Evolutionary conservation across 2,329 filamentous ascomycete species (phyloP).

Genomic region (Phoma herbarum): DNA sequence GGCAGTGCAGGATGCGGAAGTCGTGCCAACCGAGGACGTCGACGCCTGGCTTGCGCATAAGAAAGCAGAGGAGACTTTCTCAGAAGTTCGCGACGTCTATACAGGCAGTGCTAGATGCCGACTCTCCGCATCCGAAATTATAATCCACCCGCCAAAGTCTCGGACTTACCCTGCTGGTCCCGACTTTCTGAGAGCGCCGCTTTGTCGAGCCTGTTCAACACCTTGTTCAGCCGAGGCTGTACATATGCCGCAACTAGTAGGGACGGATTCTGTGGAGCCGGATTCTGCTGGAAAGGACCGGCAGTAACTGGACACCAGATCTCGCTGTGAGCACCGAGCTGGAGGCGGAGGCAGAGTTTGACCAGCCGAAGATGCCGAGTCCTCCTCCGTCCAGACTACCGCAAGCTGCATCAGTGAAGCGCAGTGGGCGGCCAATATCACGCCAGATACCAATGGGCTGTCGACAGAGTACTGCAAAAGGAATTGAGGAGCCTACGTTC

Average conservation of each 20-base stretch:
- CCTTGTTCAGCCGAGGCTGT: not conserved
- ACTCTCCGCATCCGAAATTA: not conserved
- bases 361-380: not conserved
- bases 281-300: not conserved
- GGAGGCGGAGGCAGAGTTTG: not conserved
- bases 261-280: not conserved
- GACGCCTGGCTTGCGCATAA: not conserved
- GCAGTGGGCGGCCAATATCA: not conserved
- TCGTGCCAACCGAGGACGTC: not conserved
- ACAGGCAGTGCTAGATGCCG: constrained; percentile 1
- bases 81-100: not conserved
- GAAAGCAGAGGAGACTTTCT: not conserved
- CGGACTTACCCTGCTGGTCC: not conserved
- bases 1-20: not conserved
- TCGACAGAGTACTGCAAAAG: not conserved
- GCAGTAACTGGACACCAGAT: not conserved
- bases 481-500: not conserved
- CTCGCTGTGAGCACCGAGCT: not conserved
- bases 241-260: not conserved
- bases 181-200: not conserved
- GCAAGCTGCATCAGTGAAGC: not conserved
- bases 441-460: not conserved
- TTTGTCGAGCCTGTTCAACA: not conserved
- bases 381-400: not conserved
- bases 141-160: not conserved